These are phyloP conservation scores for Akanthomyces muscarius DNA, from an alignment of 2,329 filamentous ascomycete genomes.

Conservation along the genomic window DNA sequence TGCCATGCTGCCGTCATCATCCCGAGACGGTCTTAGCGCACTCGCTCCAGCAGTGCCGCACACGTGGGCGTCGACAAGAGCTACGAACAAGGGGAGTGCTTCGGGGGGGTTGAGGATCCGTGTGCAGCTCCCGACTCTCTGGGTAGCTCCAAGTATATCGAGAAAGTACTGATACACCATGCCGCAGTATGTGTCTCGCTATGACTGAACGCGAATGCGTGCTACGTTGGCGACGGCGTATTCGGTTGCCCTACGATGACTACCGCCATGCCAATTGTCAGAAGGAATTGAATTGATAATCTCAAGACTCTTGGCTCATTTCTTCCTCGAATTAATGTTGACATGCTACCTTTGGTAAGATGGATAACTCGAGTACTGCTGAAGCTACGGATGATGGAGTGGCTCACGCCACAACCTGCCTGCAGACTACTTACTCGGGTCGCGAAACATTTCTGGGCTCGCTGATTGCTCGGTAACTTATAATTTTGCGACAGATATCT, in stretches of 20 bases:
- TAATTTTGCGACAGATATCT: neutral
- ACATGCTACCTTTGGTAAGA: neutral
- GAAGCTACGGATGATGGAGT: neutral
- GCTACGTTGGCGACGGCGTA: slow-evolving; percentile 4
- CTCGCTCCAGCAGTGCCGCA: slow-evolving; percentile 4
- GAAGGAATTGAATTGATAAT: too few relatives aligned
- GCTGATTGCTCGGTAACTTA: too few relatives aligned
- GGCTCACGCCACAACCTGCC: neutral
- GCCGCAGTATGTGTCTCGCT: slow-evolving; percentile 9
- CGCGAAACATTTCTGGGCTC: neutral
- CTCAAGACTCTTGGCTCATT: too few relatives aligned
- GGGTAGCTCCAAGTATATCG: slow-evolving; percentile 4
- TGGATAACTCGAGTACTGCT: neutral
- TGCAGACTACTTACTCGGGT: neutral
- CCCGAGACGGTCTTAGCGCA: neutral
- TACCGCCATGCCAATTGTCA: neutral
- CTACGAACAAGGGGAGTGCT: neutral
- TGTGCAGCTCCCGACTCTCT: neutral
- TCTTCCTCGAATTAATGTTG: neutral
- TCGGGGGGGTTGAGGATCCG: neutral
- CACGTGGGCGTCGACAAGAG: slow-evolving; percentile 7
- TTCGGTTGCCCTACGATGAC: neutral
- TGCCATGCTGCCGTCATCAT: neutral
- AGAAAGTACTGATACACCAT: slow-evolving; percentile 1
- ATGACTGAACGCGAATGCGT: slow-evolving; percentile 12